A percentile compares a stretch with the other conserved stretches of the same genome.
phyloP scores from a whole-genome alignment of 1,139 yeast species.

The Yamadazyma sp. region DNA sequence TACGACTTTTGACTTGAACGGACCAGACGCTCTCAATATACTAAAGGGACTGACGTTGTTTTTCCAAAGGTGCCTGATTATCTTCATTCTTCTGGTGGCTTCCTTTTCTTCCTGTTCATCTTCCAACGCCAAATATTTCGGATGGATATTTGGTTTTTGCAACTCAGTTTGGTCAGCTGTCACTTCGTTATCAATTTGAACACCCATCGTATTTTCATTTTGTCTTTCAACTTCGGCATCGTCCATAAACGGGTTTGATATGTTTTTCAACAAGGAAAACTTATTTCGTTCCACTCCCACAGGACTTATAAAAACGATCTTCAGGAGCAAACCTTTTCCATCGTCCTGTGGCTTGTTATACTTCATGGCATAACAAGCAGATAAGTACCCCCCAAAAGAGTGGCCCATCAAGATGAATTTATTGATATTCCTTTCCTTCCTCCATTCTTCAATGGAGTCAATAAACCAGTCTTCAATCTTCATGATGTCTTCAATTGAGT shows the following conservation, averaged over 20 bases:
- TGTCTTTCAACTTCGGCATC: constrained; percentile 28
- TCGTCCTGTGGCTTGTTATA: constrained; percentile 42
- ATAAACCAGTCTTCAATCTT: constrained; percentile 74
- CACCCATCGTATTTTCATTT: constrained; percentile 27
- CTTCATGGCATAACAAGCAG: constrained; percentile 73
- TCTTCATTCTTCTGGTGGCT: constrained; percentile 21
- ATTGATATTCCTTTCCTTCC: constrained; percentile 52
- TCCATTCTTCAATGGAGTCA: constrained; percentile 85
- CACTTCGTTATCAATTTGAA: constrained; percentile 14
- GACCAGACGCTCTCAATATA: constrained; percentile 36
- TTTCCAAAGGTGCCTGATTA: constrained; percentile 36
- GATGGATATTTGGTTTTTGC: constrained; percentile 13
- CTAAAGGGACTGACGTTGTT: constrained; percentile 40
- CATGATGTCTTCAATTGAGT: constrained; percentile 30
- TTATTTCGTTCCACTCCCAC: constrained; percentile 46
- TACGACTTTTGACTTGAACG: constrained; percentile 36
- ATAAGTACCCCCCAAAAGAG: constrained; percentile 89
- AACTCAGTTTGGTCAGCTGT: constrained; percentile 3
- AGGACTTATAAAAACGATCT: constrained; percentile 45
- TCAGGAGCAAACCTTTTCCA: constrained; percentile 32
- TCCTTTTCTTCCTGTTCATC: constrained; percentile 11
- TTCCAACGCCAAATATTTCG: constrained; percentile 11
- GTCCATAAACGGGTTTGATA: constrained; percentile 18
- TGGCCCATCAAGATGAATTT: constrained; percentile 81
- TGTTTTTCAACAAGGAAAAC: constrained; percentile 28